Base-by-base conservation (phyloP, 2,329 filamentous ascomycete genomes). In the Xylariaceae sp. region DNA sequence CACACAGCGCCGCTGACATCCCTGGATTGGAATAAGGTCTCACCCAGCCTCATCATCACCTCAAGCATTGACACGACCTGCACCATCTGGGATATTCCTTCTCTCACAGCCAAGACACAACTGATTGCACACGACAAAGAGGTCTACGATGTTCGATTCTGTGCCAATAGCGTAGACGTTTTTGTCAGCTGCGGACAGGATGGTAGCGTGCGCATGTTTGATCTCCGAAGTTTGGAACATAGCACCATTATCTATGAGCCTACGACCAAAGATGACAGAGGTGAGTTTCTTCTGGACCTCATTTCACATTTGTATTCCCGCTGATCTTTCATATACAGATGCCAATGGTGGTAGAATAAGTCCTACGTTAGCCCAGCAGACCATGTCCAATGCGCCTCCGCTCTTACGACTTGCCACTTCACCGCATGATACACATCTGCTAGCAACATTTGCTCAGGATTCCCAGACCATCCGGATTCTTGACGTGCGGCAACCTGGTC, bases 191-290 rank as follows among this genome's bases (percentile, higher is more conserved):
- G 94, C 70, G 94, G 94, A 50, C 92, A 95, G 53, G 94, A 99
- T 69, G 94, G 94, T 40, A 97, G 92, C 70, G 94, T 99, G 30
- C 85, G 94, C 64, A 99, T 99, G 94, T 99, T 99, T 72, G 94
- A 99, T 72, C 77, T 99, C 58, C 84, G 94, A 67, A 97, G 92
- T 71, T 75, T 99, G 51, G 94, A 99, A 70, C 94, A 99, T 71
- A 96, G 91, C 62, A 99, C 94, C 49, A 99, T 99, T 70, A 99
- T 99, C 61, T 99, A 99, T 70, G 94, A 99, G 72, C 94, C 94
- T 3, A 92, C 89, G 0, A 88, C 91, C 62, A 96, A 96, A 73
- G 85, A 87, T 58, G 83, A 86, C 44, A 75, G 83, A 76, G 80
- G 88, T 90, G 75, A 61, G 74, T 68, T 32, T 3, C 8, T 7